phyloP scores from a whole-genome alignment of 139 green algal species.

The Dunaliella sp. region DNA sequence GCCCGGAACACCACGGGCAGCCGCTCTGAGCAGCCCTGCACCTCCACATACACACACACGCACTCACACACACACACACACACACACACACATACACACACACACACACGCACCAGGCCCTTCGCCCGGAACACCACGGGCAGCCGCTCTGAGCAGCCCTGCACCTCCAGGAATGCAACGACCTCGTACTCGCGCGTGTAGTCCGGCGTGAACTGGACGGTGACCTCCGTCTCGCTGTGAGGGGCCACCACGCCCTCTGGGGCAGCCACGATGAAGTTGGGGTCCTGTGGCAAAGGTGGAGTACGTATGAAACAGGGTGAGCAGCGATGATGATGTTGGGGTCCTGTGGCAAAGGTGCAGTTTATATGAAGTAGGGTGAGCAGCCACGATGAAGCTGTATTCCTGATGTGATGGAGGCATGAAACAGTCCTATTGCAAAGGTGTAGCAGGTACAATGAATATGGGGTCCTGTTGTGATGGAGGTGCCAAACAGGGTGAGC shows the following conservation, averaged over 20 bases:
- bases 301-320: no score
- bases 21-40: constrained; percentile 44
- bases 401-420: no score
- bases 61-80: not conserved
- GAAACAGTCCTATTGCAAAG: no score
- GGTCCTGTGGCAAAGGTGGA: no score
- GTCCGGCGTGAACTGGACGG: constrained; percentile 67
- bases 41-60: no score
- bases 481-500: no score
- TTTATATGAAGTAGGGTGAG: no score
- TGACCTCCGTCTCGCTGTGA: constrained; percentile 61
- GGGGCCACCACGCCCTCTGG: constrained; percentile 61
- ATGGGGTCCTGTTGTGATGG: no score
- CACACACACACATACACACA: not conserved
- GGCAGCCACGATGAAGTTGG: constrained; percentile 48
- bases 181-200: constrained; percentile 51
- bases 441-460: no score
- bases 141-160: constrained; percentile 53
- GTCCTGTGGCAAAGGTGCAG: no score
- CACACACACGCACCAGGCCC: constrained; percentile 32
- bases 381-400: no score
- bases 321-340: no score
- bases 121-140: constrained; percentile 54
- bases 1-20: constrained; percentile 27
- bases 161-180: constrained; percentile 56